These are phyloP conservation scores for Boehmeria nivea DNA, from an alignment of 306 rosid species.

Conservation along the genomic window DNA sequence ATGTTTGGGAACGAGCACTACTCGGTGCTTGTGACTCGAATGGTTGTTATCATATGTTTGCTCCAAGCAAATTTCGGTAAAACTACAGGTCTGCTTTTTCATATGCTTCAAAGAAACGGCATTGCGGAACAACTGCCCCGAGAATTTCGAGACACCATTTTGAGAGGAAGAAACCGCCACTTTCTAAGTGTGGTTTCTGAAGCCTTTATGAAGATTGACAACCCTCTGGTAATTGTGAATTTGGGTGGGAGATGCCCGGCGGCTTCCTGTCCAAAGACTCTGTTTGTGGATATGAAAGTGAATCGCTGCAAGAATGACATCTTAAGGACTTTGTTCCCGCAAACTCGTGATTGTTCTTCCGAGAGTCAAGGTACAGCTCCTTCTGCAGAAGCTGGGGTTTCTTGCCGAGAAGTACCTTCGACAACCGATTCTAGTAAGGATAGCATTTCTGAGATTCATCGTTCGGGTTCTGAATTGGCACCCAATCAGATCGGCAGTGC, in stretches of 20 bases:
- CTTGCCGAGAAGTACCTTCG: background rate
- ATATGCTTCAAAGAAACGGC: conserved; percentile 17
- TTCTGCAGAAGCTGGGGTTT: too few species aligned
- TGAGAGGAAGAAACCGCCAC: background rate
- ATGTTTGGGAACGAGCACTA: conserved; percentile 12
- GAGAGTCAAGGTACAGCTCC: background rate
- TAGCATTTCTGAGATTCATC: too few species aligned
- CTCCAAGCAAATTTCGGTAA: conserved; percentile 30
- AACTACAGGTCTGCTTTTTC: conserved; percentile 9
- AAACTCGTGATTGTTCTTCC: background rate
- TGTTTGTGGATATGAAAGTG: conserved; percentile 33
- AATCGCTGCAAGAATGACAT: conserved; percentile 14
- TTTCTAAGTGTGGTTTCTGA: conserved; percentile 31
- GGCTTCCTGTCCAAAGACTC: conserved; percentile 25
- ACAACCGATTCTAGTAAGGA: background rate
- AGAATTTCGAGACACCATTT: conserved; percentile 20
- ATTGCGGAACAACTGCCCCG: conserved; percentile 28
- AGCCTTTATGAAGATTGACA: conserved; percentile 41
- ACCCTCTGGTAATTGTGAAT: conserved; percentile 47
- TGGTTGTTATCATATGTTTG: conserved; percentile 38
- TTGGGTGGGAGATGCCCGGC: conserved; percentile 14
- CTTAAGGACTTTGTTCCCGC: conserved; percentile 27
- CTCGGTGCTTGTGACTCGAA: conserved; percentile 36
- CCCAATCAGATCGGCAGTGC: too few species aligned
- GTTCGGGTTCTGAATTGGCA: too few species aligned